These are phyloP conservation scores for Blastocystis sp. DNA, from an alignment of 352 stramenopile species.

Conservation along the genomic window DNA sequence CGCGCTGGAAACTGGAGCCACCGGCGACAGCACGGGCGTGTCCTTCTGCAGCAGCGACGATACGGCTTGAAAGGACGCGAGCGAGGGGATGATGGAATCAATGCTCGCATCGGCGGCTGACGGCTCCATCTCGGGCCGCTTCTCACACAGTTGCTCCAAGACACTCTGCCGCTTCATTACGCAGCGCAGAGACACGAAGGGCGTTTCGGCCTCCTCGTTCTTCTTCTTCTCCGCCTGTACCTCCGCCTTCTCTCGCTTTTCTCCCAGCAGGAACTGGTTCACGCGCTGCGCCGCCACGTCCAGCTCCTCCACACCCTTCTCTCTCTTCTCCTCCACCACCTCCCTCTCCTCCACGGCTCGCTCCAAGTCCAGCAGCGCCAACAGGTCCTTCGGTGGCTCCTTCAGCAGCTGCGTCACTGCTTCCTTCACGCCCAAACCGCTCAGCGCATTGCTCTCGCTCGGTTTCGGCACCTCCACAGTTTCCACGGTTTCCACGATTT, in stretches of 20 bases:
- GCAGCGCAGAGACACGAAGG: constrained; percentile 22
- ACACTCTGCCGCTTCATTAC: background rate
- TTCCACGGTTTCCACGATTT: background rate
- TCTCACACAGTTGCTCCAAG: background rate
- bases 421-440: background rate
- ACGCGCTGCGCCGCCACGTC: background rate
- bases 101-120: background rate
- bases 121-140: background rate
- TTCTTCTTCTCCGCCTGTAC: background rate
- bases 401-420: background rate
- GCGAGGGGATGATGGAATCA: background rate
- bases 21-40: too few relatives aligned
- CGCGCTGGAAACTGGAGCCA: too few relatives aligned
- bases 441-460: background rate
- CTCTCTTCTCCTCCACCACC: background rate
- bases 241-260: constrained; percentile 9
- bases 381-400: background rate
- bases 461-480: background rate
- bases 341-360: background rate
- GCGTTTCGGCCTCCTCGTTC: background rate
- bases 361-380: background rate
- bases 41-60: too few relatives aligned
- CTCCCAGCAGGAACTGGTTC: constrained; percentile 43
- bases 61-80: too few relatives aligned
- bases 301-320: background rate